Evolutionary conservation across 257 asterid genomes (phyloP), one percentile per base, ranked within the genome.

Genomic region (Ehretia macrophylla): DNA sequence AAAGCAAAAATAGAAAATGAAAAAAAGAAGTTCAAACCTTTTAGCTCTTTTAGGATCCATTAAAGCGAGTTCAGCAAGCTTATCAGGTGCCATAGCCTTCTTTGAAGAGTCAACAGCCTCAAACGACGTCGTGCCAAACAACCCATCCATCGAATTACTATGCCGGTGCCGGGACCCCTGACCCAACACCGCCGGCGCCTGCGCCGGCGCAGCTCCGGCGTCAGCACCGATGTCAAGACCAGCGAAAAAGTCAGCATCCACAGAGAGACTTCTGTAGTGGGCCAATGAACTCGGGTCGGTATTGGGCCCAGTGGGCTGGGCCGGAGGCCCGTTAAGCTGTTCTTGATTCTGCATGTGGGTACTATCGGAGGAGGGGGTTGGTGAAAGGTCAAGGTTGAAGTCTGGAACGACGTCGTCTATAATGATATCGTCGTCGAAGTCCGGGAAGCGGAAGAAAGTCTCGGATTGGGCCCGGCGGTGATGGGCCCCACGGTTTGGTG

Each of bases 391-490:
- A 51, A 61, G 74, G 58, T 38, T 70, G 55, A 84, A 78, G 78
- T 82, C 91, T 0, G 77, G 67, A 1, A 79, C 77, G 32, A 75
- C 89, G 59, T 79, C 87, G 70, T 87, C 97, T 14, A 90, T 38
- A 58, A 81, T 73, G 69, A 85, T 73, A 12, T 76, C 81, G 59
- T 87, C 95, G 67, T 87, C 95, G 61, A 83, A 68, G 77, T 82
- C 90, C 0, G 85, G 84, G 75, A 83, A 88, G 2, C 89, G 95
- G 82, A 80, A 83, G 77, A 87, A 85, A 64, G 91, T 85, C 71
- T 90, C 97, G 10, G 97, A 90, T 17, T 79, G 96, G 62, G 95
- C 85, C 8, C 97, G 88, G 65, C 97, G 97, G 79, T 88, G 97
- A 79, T 67, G 74, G 62, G 77, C 55, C 56, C 83, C 65, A 0